These are phyloP conservation scores for Fusarium sulawesiense DNA, from an alignment of 2,329 filamentous ascomycete genomes.

Conservation along the genomic window DNA sequence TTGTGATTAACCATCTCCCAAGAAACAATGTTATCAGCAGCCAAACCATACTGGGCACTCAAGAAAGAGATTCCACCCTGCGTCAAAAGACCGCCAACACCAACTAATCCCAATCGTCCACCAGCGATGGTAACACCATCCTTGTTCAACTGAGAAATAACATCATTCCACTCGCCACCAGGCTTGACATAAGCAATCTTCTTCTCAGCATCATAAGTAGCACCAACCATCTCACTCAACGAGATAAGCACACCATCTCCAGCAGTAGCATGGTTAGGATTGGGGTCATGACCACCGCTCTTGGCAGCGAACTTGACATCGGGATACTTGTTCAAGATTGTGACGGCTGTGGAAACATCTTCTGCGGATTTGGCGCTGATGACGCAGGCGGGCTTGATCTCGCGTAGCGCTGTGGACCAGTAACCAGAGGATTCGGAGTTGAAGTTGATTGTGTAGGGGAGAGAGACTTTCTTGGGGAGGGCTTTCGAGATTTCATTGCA, in stretches of 20 bases:
- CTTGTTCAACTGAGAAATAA: background rate
- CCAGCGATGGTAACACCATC: slow-evolving; percentile 12
- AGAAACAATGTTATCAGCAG: slow-evolving; percentile 13
- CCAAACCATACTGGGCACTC: slow-evolving; percentile 25
- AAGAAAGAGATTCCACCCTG: slow-evolving; percentile 22
- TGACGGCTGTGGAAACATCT: slow-evolving; percentile 13
- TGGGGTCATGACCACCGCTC: slow-evolving; percentile 23
- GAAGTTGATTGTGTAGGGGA: slow-evolving; percentile 8
- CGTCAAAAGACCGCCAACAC: slow-evolving; percentile 17
- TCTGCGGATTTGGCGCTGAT: slow-evolving; percentile 1
- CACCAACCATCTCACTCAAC: slow-evolving; percentile 7
- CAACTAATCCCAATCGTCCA: slow-evolving; percentile 18
- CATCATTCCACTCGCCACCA: slow-evolving; percentile 31
- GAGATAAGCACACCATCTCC: slow-evolving; percentile 19
- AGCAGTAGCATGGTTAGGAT: slow-evolving; percentile 12
- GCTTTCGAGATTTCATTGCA: slow-evolving; percentile 19
- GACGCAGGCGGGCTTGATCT: slow-evolving; percentile 20
- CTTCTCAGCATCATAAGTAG: slow-evolving; percentile 11
- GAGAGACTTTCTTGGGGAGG: background rate
- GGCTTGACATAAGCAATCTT: slow-evolving; percentile 25
- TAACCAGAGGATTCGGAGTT: background rate
- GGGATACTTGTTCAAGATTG: slow-evolving; percentile 22
- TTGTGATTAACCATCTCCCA: slow-evolving; percentile 28
- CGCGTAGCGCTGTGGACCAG: slow-evolving; percentile 9
- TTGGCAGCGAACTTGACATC: slow-evolving; percentile 25